Evolutionary conservation across 2,329 filamentous ascomycete species (phyloP).

Genomic region (Canariomyces notabilis): DNA sequence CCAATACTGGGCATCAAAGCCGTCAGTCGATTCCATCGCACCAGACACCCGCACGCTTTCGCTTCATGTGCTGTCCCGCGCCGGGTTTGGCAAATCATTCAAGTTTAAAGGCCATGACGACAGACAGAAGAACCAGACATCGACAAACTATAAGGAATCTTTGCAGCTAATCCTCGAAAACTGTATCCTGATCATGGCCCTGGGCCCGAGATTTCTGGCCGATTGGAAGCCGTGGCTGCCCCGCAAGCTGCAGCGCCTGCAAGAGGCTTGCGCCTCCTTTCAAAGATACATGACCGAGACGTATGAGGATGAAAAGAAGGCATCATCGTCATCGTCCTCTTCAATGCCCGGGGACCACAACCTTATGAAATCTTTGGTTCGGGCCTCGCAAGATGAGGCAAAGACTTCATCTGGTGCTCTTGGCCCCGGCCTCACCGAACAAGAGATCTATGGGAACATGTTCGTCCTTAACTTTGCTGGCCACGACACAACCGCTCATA

Average conservation of each 20-base stretch:
- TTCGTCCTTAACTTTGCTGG: slow-evolving; percentile 47
- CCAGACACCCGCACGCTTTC: slow-evolving; percentile 28
- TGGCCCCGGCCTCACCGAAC: slow-evolving; percentile 32
- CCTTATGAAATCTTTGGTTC: slow-evolving; percentile 12
- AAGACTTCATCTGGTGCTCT: too few species aligned
- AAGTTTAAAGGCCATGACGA: slow-evolving; percentile 28
- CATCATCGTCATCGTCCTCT: too few species aligned
- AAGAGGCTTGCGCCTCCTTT: slow-evolving; percentile 26
- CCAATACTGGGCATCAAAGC: slow-evolving; percentile 25
- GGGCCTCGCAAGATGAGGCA: slow-evolving; percentile 12
- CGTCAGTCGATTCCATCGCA: slow-evolving; percentile 19
- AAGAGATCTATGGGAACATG: slow-evolving; percentile 46
- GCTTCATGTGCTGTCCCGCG: slow-evolving; percentile 27
- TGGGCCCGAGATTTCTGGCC: slow-evolving; percentile 26
- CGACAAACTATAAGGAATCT: slow-evolving; percentile 27
- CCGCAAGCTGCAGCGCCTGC: slow-evolving; percentile 29
- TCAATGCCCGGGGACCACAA: slow-evolving; percentile 1
- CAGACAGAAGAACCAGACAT: slow-evolving; percentile 11
- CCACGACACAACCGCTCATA: slow-evolving; percentile 46
- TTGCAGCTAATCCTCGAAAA: too few species aligned
- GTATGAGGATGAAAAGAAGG: slow-evolving; percentile 29
- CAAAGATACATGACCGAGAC: slow-evolving; percentile 27
- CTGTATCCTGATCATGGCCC: slow-evolving; percentile 27
- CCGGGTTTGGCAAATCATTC: slow-evolving; percentile 30
- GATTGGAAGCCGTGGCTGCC: slow-evolving; percentile 51